Conservation (phyloP, 2,329 filamentous ascomycete genomes). For the Paramyrothecium sp. region DNA sequence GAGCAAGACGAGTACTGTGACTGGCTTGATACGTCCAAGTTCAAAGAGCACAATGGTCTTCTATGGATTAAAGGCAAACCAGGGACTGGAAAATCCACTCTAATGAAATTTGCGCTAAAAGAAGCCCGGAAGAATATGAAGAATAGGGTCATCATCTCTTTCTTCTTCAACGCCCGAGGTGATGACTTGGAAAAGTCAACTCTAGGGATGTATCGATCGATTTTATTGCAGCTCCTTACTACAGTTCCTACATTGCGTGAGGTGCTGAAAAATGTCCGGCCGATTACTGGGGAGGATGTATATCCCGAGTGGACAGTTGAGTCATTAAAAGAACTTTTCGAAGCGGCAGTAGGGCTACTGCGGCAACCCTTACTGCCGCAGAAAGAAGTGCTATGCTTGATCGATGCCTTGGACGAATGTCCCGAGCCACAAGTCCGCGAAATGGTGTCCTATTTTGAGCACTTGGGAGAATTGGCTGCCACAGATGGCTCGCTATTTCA, state of each 20-base stretch:
- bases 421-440: constrained; percentile 36
- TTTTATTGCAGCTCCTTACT: constrained; percentile 45
- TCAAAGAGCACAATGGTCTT: constrained; percentile 25
- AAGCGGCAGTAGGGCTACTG: no score
- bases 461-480: constrained; percentile 24
- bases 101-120: constrained; percentile 38
- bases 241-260: constrained; percentile 28
- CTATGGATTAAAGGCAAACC: constrained; percentile 48
- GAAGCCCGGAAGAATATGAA: constrained; percentile 6
- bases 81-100: constrained; percentile 43
- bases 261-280: constrained; percentile 19
- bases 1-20: background rate
- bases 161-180: constrained; percentile 52
- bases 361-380: fast-evolving
- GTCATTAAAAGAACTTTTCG: no score
- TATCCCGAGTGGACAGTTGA: no score
- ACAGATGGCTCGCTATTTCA: constrained; percentile 14
- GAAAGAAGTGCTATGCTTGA: constrained; percentile 11
- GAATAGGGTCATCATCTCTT: constrained; percentile 29
- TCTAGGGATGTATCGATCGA: constrained; percentile 47
- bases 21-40: constrained; percentile 6
- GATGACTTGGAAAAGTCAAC: constrained; percentile 40
- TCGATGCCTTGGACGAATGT: constrained; percentile 50
- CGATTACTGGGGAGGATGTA: background rate
- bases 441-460: constrained; percentile 40